Evolutionary conservation across 768 basidiomycete species (phyloP), one percentile per base, ranked within the genome.

Genomic region (Xerocomellus dryophilus): DNA sequence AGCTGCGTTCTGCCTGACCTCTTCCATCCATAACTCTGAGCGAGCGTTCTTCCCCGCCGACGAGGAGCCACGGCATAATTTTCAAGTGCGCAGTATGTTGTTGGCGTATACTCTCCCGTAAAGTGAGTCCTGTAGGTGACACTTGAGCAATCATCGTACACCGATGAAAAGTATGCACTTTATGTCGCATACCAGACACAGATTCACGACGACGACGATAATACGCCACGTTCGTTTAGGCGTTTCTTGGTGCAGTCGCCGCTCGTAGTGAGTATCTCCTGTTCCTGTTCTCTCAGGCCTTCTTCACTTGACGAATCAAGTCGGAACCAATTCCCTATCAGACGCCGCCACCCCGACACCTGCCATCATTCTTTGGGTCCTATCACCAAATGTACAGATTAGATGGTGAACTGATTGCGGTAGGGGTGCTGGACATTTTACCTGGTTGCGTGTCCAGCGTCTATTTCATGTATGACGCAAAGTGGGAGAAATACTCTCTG

Each of bases 301-400:
- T 27, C 47, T 41, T 53, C 44, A 58, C 51, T 49, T 42, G 34
- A 49, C 14, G 32, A 18, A 11, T 52, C 34, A 55, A 92, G 90
- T 50, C 61, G 50, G 78, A 82, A 62, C 72, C 77, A 21, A 93
- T 90, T 60, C 77, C 76, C 15, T 93, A 88, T 66, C 52, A 71
- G 6, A 69, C 64, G 1, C 47, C 67, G 1, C 78, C 78, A 0
- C 81, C 84, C 17, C 52, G 56, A 3, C 78, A 86, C 62, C 76
- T 96, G 10, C 93, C 94, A 0, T 64, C 55, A n/a, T 71, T 81
- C 15, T 98, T 93, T 69, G 96, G 96, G n/a, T 88, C 91, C 21
- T 91, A 93, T 69, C 96, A 98, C 64, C 93, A 93, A 61, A 72
- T 93, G 41, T 97, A 96, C 66, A 79, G 82, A 56, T 68, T 98